phyloP scores from a whole-genome alignment of 352 stramenopile species.

The Phytophthora syringae region DNA sequence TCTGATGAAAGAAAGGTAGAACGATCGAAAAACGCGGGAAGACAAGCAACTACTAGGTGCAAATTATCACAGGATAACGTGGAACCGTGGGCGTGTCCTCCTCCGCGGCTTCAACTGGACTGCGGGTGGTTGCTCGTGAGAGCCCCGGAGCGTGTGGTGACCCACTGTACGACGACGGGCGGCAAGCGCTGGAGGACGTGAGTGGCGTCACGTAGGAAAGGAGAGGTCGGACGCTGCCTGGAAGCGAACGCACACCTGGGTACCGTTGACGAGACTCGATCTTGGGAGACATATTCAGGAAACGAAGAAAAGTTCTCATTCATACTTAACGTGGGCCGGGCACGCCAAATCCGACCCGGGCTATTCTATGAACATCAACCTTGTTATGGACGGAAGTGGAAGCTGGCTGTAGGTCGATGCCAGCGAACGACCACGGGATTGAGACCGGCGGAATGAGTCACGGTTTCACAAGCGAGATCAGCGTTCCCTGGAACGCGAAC shows the following conservation, averaged over 20 bases:
- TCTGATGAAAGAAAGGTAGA: no score
- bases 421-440: background rate
- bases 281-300: background rate
- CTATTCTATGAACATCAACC: no score
- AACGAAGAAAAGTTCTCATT: background rate
- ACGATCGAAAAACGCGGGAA: no score
- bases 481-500: no score
- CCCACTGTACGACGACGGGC: conserved; percentile 6
- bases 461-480: no score
- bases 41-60: no score
- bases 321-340: no score
- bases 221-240: conserved; percentile 2
- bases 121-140: conserved; percentile 5
- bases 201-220: background rate
- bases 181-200: background rate
- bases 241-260: conserved; percentile 9
- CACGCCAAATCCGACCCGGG: background rate
- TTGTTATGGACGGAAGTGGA: background rate
- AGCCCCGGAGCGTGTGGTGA: background rate
- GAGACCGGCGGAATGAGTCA: background rate
- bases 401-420: background rate
- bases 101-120: background rate
- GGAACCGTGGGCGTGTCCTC: background rate
- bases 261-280: background rate
- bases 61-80: no score